A percentile compares a stretch with the other conserved stretches of the same genome.
Conservation (phyloP, 306 rosid genomes). For the Cucurbita maxima region DNA sequence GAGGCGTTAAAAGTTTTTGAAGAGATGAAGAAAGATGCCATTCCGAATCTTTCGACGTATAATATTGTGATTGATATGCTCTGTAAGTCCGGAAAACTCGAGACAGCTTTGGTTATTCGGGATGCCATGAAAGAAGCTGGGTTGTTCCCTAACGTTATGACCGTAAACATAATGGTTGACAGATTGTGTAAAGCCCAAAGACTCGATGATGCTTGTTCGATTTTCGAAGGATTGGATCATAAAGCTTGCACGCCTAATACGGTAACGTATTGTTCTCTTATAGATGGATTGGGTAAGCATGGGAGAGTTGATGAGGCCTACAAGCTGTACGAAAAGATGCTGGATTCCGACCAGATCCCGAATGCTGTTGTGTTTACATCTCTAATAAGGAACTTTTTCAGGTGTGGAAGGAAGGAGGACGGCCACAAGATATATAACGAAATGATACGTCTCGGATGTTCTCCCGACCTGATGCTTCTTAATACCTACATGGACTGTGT, state of each 20-base stretch:
- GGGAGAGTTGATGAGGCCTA: conserved; percentile 80
- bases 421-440: conserved; percentile 92
- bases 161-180: conserved; percentile 85
- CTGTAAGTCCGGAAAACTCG: conserved; percentile 57
- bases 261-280: conserved; percentile 73
- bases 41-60: conserved; percentile 69
- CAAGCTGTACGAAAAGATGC: conserved; percentile 78
- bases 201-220: conserved; percentile 75
- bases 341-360: conserved; percentile 56
- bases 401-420: conserved; percentile 80
- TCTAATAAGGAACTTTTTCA: conserved; percentile 69
- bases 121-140: conserved; percentile 78
- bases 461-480: conserved; percentile 71
- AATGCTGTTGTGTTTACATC: conserved; percentile 60
- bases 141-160: conserved; percentile 70
- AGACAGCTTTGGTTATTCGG: conserved; percentile 42
- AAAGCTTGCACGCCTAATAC: conserved; percentile 58
- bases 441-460: conserved; percentile 53
- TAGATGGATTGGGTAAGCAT: conserved; percentile 78
- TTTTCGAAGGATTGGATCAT: conserved; percentile 68
- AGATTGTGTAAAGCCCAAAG: conserved; percentile 71
- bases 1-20: conserved; percentile 56
- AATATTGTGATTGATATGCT: conserved; percentile 78
- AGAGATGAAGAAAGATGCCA: conserved; percentile 84
- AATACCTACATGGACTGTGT: conserved; percentile 90